Percentiles rank a stretch among this genome's conserved stretches.
Conservation (phyloP, 1,139 yeast genomes). For the Pneumocystis jirovecii region DNA sequence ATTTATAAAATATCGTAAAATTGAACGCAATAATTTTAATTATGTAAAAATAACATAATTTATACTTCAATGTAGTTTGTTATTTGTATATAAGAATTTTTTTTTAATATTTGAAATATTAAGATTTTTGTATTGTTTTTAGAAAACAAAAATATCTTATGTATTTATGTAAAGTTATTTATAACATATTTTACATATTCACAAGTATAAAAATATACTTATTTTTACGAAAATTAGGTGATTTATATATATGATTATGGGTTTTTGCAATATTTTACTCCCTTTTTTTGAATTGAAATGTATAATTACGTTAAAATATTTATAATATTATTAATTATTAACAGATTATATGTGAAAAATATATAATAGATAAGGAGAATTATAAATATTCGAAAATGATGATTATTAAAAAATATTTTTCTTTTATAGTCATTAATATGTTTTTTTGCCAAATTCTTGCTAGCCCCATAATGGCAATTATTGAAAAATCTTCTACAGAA, state of each 20-base stretch:
- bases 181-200: too few species aligned
- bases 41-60: not conserved
- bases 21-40: not conserved
- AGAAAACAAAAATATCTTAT: not conserved
- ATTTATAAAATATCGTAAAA: not conserved
- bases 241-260: too few species aligned
- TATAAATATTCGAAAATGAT: not conserved
- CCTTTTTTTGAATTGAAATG: too few species aligned
- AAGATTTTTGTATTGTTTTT: not conserved
- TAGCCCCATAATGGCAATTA: not conserved
- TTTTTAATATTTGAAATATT: not conserved
- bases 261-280: too few species aligned
- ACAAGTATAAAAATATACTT: too few species aligned
- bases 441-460: not conserved
- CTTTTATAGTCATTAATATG: not conserved
- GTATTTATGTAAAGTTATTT: not conserved
- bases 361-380: not conserved
- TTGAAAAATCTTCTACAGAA: not conserved
- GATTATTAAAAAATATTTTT: not conserved
- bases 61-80: not conserved
- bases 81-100: not conserved
- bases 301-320: too few species aligned
- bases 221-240: not conserved
- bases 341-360: not conserved
- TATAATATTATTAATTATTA: too few species aligned